Evolutionary conservation across 75 land plant species (phyloP), one percentile per base, ranked within the genome.

Genomic region (Pseudotsuga menziesii): DNA sequence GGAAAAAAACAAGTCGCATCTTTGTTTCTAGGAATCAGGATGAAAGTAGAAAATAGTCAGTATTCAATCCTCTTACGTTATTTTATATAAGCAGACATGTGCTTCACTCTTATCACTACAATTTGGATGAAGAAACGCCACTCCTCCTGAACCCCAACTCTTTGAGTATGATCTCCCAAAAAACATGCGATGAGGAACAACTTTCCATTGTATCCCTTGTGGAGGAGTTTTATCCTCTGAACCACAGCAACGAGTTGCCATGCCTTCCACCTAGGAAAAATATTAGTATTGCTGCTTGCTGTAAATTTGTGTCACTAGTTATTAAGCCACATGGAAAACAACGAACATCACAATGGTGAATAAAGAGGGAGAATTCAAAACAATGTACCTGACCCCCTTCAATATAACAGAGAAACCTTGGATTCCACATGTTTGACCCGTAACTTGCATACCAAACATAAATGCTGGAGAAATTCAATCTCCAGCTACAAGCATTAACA

Each of bases 121-220:
- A 56, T 75, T 75, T 57, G 93, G 99, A 83, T 92, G 70, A 41
- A 97, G 83, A 69, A 97, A 97, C 71, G 99, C 93, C 84, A 97
- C 95, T 41, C 99, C 99, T 75, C 99, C 99, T 35, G 72, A 39
- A 57, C 95, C 99, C 99, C 99, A 97, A 58, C 88, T 89, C 0
- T 6, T 0, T 4, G 98, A 73, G 58, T 62, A 32, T 26, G 92
- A 83, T 64, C 80, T 89, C 26, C 88, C 99, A 84, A 97, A 97
- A 61, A 94, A 92, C 79, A 97, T 55, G 29, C 90, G 88, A 79
- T 94, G 89, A 70, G 90, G 84, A 4, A 91, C 84, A 39, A 73
- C 69, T 29, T 80, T 87, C 98, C 98, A 92, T 41, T 66, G 52
- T 35, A 78, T 82, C 22, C 83, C 91, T 70, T 87, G 81, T 27